A percentile compares a stretch with the other conserved stretches of the same genome.
phyloP scores from a whole-genome alignment of 306 rosid species.

The Erythrophleum fordii region DNA sequence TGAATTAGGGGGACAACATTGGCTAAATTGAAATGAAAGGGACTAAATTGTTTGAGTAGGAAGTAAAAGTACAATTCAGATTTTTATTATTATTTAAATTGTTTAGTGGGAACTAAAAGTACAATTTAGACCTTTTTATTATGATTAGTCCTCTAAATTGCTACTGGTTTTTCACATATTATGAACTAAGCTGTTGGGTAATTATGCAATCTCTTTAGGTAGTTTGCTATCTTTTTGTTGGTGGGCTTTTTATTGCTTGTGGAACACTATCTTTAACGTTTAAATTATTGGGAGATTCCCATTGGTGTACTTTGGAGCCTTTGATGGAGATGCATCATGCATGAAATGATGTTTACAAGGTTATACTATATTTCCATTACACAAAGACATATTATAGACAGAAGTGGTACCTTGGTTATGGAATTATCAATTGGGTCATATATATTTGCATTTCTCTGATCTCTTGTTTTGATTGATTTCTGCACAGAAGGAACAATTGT shows the following conservation, averaged over 20 bases:
- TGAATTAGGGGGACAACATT: not conserved
- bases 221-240: slow-evolving; percentile 3
- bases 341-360: not conserved
- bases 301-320: not conserved
- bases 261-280: not conserved
- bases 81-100: not conserved
- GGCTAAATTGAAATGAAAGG: not conserved
- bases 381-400: not conserved
- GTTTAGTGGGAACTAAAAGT: no score
- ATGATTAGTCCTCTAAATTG: not conserved
- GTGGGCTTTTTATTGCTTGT: slow-evolving; percentile 5
- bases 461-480: slow-evolving; percentile 19
- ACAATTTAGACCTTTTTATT: not conserved
- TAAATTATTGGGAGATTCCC: not conserved
- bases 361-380: not conserved
- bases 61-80: no score
- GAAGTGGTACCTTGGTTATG: slow-evolving; percentile 4
- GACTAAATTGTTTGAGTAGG: not conserved
- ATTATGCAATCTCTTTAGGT: not conserved
- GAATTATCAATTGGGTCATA: not conserved
- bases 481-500: slow-evolving; percentile 78
- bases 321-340: not conserved
- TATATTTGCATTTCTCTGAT: slow-evolving; percentile 2
- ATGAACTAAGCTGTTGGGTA: not conserved
- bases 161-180: not conserved